Base-by-base conservation (phyloP, 139 green algal species). In the Chlamydomonas schloesseri region DNA sequence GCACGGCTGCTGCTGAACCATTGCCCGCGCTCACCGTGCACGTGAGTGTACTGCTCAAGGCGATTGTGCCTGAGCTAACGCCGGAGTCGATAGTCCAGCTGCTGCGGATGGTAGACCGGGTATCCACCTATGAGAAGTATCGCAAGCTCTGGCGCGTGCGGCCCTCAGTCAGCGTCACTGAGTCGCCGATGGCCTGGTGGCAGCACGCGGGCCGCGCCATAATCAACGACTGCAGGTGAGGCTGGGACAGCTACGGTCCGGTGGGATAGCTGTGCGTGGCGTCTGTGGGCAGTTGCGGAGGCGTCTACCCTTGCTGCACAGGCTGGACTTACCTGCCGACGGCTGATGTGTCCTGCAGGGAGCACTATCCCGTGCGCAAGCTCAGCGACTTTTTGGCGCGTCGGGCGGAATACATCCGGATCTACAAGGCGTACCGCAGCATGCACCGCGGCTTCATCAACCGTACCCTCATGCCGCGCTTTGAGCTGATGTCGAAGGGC, bases 111-210 rank as follows among this genome's bases (percentile, higher is more conserved):
- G 58, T 50, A 1, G 80, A 84, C 58, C 84, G 88, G 23, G 11
- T 88, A 18, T 2, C 74, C 6, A 87, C 80, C 13, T 90, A 87
- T 60, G 17, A n/a, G 21, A 86, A 90, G 68, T 92, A 90, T 60
- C 37, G 46, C 26, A 9, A 31, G 18, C 88, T 82, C 68, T 92
- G 88, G 88, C 34, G 17, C 9, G 55, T 28, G 33, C 84, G 84
- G 11, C 84, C 84, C 4, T 6, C 71, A 15, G 69, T 37, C 4
- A 78, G 81, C 34, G 68, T 93, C 0, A 65, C 57, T 10, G 28
- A 69, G 46, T 55, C 71, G 0, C 90, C 90, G 31, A 73, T 87
- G 28, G 50, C 79, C 3, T 94, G 91, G 91, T 94, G 91, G 91
- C 87, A 91, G 69, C 91, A 94, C 42, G 91, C 91, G 1, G 76